phyloP scores from a whole-genome alignment of 2,329 filamentous ascomycete genomes.

The Sclerotinia glacialis region DNA sequence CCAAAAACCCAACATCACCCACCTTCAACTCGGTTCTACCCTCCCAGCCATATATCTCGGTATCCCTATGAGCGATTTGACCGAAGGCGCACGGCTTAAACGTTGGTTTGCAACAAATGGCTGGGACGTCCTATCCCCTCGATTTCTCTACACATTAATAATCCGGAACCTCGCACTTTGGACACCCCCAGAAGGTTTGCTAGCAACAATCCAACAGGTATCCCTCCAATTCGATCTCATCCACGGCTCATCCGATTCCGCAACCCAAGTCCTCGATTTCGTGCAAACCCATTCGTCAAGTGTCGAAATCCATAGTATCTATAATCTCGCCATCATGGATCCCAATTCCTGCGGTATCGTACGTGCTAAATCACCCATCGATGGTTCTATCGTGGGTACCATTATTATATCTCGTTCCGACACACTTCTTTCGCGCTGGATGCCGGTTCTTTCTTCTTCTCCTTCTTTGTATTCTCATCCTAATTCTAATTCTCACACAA shows the following conservation, averaged over 20 bases:
- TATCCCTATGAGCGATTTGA: conserved; percentile 63
- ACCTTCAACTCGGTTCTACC: conserved; percentile 73
- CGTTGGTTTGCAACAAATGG: conserved; percentile 89
- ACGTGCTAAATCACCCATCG: conserved; percentile 59
- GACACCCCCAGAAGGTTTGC: conserved; percentile 60
- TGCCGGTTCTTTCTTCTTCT: conserved; percentile 56
- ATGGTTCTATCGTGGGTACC: conserved; percentile 61
- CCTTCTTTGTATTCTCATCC: not conserved
- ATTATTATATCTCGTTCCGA: conserved; percentile 62
- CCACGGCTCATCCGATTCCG: conserved; percentile 59
- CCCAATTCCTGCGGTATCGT: conserved; percentile 62
- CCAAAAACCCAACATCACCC: conserved; percentile 48
- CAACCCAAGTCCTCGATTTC: conserved; percentile 57
- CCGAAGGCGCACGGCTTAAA: conserved; percentile 47
- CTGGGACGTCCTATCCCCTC: conserved; percentile 71
- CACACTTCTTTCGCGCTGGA: conserved; percentile 57
- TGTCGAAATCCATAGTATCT: conserved; percentile 63
- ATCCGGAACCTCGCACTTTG: conserved; percentile 59
- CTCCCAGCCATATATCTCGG: conserved; percentile 86
- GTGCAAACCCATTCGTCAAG: conserved; percentile 53
- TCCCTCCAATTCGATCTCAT: conserved; percentile 64
- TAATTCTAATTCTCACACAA: not conserved
- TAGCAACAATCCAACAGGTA: conserved; percentile 51
- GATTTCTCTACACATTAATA: conserved; percentile 61
- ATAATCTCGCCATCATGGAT: conserved; percentile 60